A percentile compares a stretch with the other conserved stretches of the same genome.
Evolutionary conservation across 2,329 filamentous ascomycete species (phyloP).

Genomic region (Trichoderma atroviride): DNA sequence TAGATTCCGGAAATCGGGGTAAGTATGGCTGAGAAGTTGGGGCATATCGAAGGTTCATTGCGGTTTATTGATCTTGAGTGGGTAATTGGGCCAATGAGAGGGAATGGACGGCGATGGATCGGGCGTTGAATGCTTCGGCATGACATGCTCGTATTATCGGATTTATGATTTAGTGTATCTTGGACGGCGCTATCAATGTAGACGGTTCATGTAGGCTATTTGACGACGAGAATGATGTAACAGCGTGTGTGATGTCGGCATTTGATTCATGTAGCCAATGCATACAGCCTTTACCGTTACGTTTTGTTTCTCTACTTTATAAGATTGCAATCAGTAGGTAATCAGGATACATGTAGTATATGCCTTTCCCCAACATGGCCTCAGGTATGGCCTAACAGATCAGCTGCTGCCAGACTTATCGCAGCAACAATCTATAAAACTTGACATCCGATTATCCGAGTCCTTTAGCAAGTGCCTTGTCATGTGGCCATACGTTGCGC

Average conservation of each 20-base stretch:
- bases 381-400: background rate
- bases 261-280: background rate
- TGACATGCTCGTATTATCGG: background rate
- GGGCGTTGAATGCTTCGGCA: background rate
- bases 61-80: background rate
- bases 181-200: background rate
- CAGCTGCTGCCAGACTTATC: background rate
- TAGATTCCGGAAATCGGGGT: conserved; percentile 7
- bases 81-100: background rate
- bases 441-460: background rate
- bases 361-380: background rate
- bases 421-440: background rate
- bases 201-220: background rate
- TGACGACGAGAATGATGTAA: background rate
- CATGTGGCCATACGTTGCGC: background rate
- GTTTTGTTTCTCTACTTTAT: background rate
- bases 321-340: background rate
- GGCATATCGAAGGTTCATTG: background rate
- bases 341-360: background rate
- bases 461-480: background rate
- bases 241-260: background rate
- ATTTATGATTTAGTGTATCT: background rate
- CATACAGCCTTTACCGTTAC: background rate
- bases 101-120: background rate
- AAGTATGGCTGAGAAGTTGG: background rate